A percentile compares a stretch with the other conserved stretches of the same genome.
Conservation (phyloP, 73 alveolate genomes). For the Paramecium primaurelia region DNA sequence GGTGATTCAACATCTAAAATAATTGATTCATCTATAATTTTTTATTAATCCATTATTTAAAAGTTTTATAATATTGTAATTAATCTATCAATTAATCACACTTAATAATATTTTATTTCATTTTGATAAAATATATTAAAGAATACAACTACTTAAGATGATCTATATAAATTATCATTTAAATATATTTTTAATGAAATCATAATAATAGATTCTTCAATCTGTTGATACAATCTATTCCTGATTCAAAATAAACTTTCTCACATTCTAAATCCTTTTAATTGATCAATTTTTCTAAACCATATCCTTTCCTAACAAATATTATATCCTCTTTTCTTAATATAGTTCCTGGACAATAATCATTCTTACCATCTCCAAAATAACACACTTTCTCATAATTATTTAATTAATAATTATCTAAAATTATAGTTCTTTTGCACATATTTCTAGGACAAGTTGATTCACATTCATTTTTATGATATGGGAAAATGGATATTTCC, state of each 20-base stretch:
- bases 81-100: not conserved
- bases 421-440: constrained; percentile 47
- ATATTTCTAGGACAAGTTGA: constrained; percentile 45
- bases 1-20: not conserved
- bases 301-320: constrained; percentile 50
- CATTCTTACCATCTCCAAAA: constrained; percentile 64
- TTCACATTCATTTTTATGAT: constrained; percentile 47
- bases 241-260: constrained; percentile 25
- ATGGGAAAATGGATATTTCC: not conserved
- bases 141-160: not conserved
- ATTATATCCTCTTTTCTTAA: constrained; percentile 12
- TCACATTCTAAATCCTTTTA: constrained; percentile 37
- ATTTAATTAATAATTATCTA: constrained; percentile 11
- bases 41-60: not conserved
- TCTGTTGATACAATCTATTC: not conserved
- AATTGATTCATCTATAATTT: not conserved
- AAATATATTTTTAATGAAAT: not conserved
- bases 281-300: constrained; percentile 11
- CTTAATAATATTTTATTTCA: not conserved
- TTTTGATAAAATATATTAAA: not conserved
- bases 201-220: not conserved
- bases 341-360: constrained; percentile 51
- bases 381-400: constrained; percentile 41
- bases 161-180: not conserved
- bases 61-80: not conserved